These are phyloP conservation scores for Plasmodium falciparum DNA, from an alignment of 169 alveolate species.

Conservation along the genomic window DNA sequence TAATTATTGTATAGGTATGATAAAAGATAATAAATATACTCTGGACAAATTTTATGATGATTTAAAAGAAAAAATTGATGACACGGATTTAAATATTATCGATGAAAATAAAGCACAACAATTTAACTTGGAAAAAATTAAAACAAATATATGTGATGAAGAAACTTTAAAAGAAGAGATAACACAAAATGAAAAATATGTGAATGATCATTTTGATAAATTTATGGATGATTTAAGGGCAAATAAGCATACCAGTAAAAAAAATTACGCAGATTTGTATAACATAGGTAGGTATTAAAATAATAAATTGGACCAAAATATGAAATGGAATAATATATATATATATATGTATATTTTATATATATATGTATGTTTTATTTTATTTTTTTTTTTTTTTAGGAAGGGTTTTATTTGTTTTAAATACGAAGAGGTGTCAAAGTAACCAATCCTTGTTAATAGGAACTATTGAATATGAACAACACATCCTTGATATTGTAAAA, in stretches of 20 bases:
- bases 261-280: constrained; percentile 57
- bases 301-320: neutral
- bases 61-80: constrained; percentile 49
- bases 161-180: constrained; percentile 5
- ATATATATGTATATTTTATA: no score
- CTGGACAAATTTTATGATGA: constrained; percentile 54
- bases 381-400: constrained; percentile 3
- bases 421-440: constrained; percentile 63
- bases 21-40: constrained; percentile 54
- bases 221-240: constrained; percentile 27
- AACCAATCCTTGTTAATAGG: constrained; percentile 67
- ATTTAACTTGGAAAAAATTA: constrained; percentile 45
- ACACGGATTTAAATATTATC: constrained; percentile 34
- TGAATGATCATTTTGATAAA: constrained; percentile 16
- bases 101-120: constrained; percentile 30
- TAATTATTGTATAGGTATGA: constrained; percentile 56
- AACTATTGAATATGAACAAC: constrained; percentile 68
- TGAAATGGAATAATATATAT: neutral
- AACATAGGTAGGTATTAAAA: constrained; percentile 30
- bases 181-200: constrained; percentile 3
- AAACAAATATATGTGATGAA: constrained; percentile 19
- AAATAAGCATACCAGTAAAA: constrained; percentile 7
- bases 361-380: neutral
- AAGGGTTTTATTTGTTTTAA: constrained; percentile 45
- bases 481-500: constrained; percentile 64